phyloP scores from a whole-genome alignment of 805 yeast species.

The Diddensiella caesifluorescens region DNA sequence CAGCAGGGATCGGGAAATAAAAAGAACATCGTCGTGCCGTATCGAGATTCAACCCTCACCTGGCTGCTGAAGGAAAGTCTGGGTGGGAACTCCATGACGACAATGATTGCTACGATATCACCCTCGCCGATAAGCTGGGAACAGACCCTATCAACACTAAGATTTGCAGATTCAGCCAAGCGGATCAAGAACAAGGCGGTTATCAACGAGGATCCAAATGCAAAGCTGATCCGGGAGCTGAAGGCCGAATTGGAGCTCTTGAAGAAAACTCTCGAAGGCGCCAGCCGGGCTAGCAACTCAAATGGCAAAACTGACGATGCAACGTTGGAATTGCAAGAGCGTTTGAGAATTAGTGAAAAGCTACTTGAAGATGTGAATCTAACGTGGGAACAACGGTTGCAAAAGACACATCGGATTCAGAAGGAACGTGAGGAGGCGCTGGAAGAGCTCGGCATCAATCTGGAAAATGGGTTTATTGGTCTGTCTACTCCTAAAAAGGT shows the following conservation, averaged over 20 bases:
- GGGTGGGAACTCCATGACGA: slow-evolving; percentile 62
- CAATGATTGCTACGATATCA: slow-evolving; percentile 73
- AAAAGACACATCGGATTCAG: slow-evolving; percentile 22
- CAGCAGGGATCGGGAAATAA: slow-evolving; percentile 1
- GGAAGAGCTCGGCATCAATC: slow-evolving; percentile 26
- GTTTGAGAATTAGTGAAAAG: slow-evolving; percentile 21
- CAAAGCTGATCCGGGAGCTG: slow-evolving; percentile 40
- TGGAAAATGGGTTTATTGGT: slow-evolving; percentile 25
- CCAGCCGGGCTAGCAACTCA: no score
- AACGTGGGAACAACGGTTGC: slow-evolving; percentile 28
- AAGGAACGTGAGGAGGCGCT: slow-evolving; percentile 25
- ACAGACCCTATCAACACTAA: slow-evolving; percentile 64
- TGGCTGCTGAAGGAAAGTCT: slow-evolving; percentile 62
- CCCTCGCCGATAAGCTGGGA: slow-evolving; percentile 68
- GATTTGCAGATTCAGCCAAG: slow-evolving; percentile 75
- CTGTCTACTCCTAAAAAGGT: slow-evolving; percentile 25
- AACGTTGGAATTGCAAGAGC: slow-evolving; percentile 11
- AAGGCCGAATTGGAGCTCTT: slow-evolving; percentile 23
- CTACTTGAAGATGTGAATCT: slow-evolving; percentile 24
- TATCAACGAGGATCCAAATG: slow-evolving; percentile 56
- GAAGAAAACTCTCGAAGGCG: slow-evolving; percentile 15
- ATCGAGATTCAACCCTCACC: slow-evolving; percentile 60
- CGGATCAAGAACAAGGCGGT: slow-evolving; percentile 57
- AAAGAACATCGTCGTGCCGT: slow-evolving; percentile 44
- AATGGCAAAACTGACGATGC: slow-evolving; percentile 9